Evolutionary conservation across 768 basidiomycete species (phyloP).

Genomic region (Pulveroboletus sp.): DNA sequence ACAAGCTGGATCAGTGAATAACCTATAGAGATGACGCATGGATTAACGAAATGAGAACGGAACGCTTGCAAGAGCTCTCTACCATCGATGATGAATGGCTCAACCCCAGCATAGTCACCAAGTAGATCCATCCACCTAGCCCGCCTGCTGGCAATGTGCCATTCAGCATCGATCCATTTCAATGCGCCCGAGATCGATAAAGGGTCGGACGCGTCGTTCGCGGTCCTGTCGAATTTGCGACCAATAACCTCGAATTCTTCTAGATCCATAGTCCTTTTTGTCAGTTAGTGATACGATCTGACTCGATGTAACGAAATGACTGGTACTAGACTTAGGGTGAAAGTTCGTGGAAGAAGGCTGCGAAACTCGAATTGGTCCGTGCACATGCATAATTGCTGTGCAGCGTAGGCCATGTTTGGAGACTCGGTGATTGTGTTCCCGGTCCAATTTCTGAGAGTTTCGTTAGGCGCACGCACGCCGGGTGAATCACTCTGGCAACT

Average conservation of each 20-base stretch:
- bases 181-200: conserved; percentile 25
- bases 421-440: too few species aligned
- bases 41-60: conserved; percentile 1
- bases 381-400: conserved; percentile 8
- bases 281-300: background rate
- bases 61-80: conserved; percentile 4
- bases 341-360: too few species aligned
- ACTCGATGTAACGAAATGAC: too few species aligned
- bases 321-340: too few species aligned
- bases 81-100: conserved; percentile 67
- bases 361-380: conserved; percentile 11
- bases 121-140: conserved; percentile 66
- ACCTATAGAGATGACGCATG: conserved; percentile 34
- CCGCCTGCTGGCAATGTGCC: conserved; percentile 38
- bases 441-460: too few species aligned
- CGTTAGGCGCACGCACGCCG: too few species aligned
- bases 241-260: conserved; percentile 35
- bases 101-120: conserved; percentile 66
- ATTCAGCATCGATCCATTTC: conserved; percentile 32
- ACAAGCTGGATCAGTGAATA: conserved; percentile 58
- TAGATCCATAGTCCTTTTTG: conserved; percentile 32
- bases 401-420: too few species aligned
- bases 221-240: background rate
- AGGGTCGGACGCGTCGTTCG: background rate
- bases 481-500: too few species aligned